These are phyloP conservation scores for Phytophthora cajani DNA, from an alignment of 352 stramenopile genomes.

Conservation along the genomic window DNA sequence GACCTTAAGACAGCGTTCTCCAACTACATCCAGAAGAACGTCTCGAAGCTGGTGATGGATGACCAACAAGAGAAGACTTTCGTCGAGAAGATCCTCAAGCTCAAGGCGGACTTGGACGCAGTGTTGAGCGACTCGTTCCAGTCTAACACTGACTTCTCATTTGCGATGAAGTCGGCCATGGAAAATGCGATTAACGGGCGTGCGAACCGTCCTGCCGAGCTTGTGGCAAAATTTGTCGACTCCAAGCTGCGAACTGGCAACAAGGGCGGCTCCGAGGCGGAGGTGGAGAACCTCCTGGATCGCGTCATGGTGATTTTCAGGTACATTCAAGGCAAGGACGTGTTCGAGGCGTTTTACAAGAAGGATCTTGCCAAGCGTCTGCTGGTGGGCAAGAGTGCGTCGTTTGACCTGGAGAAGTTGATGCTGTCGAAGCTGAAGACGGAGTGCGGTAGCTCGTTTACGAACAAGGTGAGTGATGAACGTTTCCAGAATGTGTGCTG, in stretches of 20 bases:
- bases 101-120: slow-evolving; percentile 86
- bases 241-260: slow-evolving; percentile 87
- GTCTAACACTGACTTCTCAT: slow-evolving; percentile 76
- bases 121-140: slow-evolving; percentile 82
- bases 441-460: slow-evolving; percentile 98
- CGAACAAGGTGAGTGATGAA: slow-evolving; percentile 87
- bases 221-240: slow-evolving; percentile 94
- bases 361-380: slow-evolving; percentile 97
- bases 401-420: slow-evolving; percentile 95
- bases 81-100: slow-evolving; percentile 89
- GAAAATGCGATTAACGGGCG: slow-evolving; percentile 91
- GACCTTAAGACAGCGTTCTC: slow-evolving; percentile 74
- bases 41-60: slow-evolving; percentile 78
- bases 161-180: slow-evolving; percentile 88
- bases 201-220: slow-evolving; percentile 84
- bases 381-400: slow-evolving; percentile 90
- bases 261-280: slow-evolving; percentile 84
- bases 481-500: neutral
- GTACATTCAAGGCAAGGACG: slow-evolving; percentile 97
- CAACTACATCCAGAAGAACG: slow-evolving; percentile 81
- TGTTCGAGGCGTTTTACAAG: slow-evolving; percentile 99
- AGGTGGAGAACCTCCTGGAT: slow-evolving; percentile 90
- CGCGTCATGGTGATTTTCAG: slow-evolving; percentile 96
- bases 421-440: slow-evolving; percentile 98
- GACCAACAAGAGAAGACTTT: slow-evolving; percentile 88